These are phyloP conservation scores for Gossypium thurberi DNA, from an alignment of 345 rosid species.

Conservation along the genomic window DNA sequence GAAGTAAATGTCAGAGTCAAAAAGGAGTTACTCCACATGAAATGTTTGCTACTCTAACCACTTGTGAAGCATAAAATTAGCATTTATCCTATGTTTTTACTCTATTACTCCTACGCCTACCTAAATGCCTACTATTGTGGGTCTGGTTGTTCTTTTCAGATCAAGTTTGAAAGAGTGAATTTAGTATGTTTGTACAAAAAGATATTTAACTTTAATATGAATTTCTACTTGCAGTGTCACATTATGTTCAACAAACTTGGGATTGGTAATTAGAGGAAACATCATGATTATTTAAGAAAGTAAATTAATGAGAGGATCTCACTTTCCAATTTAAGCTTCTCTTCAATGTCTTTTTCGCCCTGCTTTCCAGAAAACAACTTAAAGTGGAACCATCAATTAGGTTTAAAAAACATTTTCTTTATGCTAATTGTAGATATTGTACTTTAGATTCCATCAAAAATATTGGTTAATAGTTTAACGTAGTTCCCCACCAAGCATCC, in stretches of 20 bases:
- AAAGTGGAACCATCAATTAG: background rate
- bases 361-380: background rate
- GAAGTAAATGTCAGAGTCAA: background rate
- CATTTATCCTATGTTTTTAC: background rate
- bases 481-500: background rate
- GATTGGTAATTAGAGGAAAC: constrained; percentile 4
- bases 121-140: background rate
- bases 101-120: background rate
- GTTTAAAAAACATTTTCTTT: background rate
- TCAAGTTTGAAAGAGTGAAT: no score
- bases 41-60: background rate
- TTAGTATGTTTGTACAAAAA: no score
- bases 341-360: background rate
- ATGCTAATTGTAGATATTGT: background rate
- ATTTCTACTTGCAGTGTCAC: background rate
- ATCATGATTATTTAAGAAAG: constrained; percentile 8
- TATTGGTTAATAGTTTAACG: background rate
- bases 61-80: background rate
- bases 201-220: no score
- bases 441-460: background rate
- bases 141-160: background rate
- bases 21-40: background rate
- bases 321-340: constrained; percentile 11
- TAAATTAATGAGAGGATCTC: background rate
- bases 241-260: background rate